These are phyloP conservation scores for Aspergillus tubingensis DNA, from an alignment of 2,329 filamentous ascomycete genomes.

Conservation along the genomic window DNA sequence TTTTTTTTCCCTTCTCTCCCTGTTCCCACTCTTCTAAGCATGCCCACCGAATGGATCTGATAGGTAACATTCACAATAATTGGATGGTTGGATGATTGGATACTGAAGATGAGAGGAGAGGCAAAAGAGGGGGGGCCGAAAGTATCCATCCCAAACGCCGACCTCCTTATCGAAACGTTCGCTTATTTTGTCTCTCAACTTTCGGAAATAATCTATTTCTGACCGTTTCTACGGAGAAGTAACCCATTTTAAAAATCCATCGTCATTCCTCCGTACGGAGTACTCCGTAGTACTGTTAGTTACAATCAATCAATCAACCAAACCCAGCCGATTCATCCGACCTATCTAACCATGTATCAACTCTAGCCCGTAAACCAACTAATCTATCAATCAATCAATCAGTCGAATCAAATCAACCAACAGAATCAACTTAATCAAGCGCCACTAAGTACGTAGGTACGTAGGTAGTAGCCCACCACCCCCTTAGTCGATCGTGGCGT, in stretches of 20 bases:
- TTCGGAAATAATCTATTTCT: no score
- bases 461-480: no score
- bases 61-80: neutral
- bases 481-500: slow-evolving; percentile 4
- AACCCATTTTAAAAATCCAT: no score
- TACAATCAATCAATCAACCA: no score
- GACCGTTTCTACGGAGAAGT: no score
- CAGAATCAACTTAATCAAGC: neutral
- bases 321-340: neutral
- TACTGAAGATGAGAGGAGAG: no score
- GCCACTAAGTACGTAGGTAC: neutral
- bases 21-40: neutral
- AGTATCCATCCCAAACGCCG: no score
- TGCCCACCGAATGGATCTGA: neutral
- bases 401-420: neutral
- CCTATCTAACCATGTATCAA: neutral
- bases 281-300: no score
- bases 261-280: no score
- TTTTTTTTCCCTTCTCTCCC: neutral
- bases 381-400: neutral
- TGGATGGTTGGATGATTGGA: neutral
- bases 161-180: no score
- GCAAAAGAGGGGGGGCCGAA: no score
- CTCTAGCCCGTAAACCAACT: neutral
- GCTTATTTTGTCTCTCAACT: no score